Evolutionary conservation across 495 filamentous ascomycete genomes (phyloP).

Genomic region (Entonaema liquescens): DNA sequence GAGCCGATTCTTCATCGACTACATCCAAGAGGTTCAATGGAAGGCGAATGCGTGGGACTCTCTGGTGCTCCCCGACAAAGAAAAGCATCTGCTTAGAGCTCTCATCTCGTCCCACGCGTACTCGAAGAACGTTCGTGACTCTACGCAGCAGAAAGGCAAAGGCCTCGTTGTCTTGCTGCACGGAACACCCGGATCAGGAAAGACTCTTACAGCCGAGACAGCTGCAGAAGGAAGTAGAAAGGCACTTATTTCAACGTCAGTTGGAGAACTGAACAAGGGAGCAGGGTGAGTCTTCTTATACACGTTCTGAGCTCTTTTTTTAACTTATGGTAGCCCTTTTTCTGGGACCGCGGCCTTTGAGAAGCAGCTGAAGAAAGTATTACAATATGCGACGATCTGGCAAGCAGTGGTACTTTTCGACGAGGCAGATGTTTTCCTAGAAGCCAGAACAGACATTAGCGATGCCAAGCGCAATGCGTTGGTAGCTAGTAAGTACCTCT

Average conservation of each 20-base stretch:
- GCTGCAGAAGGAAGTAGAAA: constrained; percentile 41
- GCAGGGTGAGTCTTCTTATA: constrained; percentile 17
- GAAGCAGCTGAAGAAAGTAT: constrained; percentile 75
- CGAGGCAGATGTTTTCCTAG: constrained; percentile 59
- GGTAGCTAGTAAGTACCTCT: constrained; percentile 45
- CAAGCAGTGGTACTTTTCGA: constrained; percentile 59
- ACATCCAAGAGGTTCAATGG: constrained; percentile 71
- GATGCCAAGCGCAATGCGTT: constrained; percentile 55
- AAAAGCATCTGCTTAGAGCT: constrained; percentile 83
- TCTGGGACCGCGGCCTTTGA: constrained; percentile 60
- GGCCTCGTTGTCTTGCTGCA: constrained; percentile 61
- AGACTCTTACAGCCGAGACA: constrained; percentile 64
- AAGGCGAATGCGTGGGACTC: constrained; percentile 78
- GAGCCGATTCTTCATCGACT: constrained; percentile 81
- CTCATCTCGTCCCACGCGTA: constrained; percentile 75
- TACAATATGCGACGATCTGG: constrained; percentile 71
- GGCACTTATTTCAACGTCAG: constrained; percentile 42
- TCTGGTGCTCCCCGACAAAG: constrained; percentile 76
- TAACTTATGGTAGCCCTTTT: constrained; percentile 47
- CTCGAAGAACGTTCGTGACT: constrained; percentile 64
- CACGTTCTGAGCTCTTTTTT: not conserved
- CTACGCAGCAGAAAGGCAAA: constrained; percentile 73
- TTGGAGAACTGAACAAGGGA: constrained; percentile 40
- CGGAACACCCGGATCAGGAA: constrained; percentile 63
- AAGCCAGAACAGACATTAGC: constrained; percentile 48